A percentile compares a stretch with the other conserved stretches of the same genome.
Evolutionary conservation across 2,329 filamentous ascomycete genomes (phyloP).

Genomic region (Xylariaceae sp.): DNA sequence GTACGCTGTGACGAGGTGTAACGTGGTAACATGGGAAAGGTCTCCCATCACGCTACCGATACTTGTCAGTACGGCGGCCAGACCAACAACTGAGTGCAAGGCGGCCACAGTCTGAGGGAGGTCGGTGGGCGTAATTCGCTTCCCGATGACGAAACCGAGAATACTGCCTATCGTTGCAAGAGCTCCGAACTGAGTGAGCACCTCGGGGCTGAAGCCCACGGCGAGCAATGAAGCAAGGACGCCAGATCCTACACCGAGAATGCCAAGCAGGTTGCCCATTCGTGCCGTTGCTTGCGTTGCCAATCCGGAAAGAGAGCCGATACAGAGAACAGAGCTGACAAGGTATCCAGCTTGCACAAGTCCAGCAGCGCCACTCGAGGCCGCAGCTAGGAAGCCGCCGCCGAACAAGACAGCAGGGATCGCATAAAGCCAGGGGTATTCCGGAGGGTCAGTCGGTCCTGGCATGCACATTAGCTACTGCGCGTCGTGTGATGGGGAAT

Average conservation of each 20-base stretch:
- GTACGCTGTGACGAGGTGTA: slow-evolving; percentile 82
- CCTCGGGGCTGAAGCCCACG: slow-evolving; percentile 71
- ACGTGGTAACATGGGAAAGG: slow-evolving; percentile 60
- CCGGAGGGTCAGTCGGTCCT: slow-evolving; percentile 75
- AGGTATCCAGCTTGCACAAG: slow-evolving; percentile 84
- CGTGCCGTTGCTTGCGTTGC: slow-evolving; percentile 77
- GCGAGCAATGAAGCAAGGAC: slow-evolving; percentile 76
- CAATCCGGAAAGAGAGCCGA: slow-evolving; percentile 73
- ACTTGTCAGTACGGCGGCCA: slow-evolving; percentile 81
- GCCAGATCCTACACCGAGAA: slow-evolving; percentile 75
- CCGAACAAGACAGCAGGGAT: slow-evolving; percentile 71
- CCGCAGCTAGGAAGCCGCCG: slow-evolving; percentile 72
- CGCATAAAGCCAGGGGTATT: slow-evolving; percentile 83
- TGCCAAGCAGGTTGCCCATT: slow-evolving; percentile 78
- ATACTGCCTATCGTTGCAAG: slow-evolving; percentile 67
- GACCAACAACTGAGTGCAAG: slow-evolving; percentile 80
- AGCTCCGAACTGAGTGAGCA: slow-evolving; percentile 70
- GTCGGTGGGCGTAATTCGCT: slow-evolving; percentile 79
- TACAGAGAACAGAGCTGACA: slow-evolving; percentile 76
- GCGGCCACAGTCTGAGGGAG: slow-evolving; percentile 86
- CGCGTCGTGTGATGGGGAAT: background rate
- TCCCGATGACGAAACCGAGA: slow-evolving; percentile 65
- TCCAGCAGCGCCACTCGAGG: slow-evolving; percentile 73
- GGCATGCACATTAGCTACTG: slow-evolving; percentile 16
- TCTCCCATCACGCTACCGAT: slow-evolving; percentile 78